Evolutionary conservation across 2,329 filamentous ascomycete genomes (phyloP).

Genomic region (Claviceps maximensis): DNA sequence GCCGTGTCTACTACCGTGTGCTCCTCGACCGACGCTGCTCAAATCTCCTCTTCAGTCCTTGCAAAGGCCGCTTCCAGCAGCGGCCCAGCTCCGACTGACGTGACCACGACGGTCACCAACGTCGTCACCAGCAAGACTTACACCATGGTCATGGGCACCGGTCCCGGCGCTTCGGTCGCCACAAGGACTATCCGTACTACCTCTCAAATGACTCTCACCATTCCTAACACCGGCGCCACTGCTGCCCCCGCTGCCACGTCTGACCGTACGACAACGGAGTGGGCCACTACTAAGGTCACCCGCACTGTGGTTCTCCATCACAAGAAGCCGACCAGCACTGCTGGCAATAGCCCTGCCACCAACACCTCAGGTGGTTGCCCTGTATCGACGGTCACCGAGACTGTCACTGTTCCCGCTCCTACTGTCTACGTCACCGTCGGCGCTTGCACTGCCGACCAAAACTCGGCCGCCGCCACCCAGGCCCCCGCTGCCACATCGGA

Average conservation of each 20-base stretch:
- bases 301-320: constrained; percentile 21
- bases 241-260: constrained; percentile 7
- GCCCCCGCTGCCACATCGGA: constrained; percentile 2
- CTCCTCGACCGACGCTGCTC: constrained; percentile 28
- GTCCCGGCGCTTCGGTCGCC: constrained; percentile 20
- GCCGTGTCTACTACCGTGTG: no score
- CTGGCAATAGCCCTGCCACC: constrained; percentile 11
- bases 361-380: constrained; percentile 7
- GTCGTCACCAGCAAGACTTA: constrained; percentile 20
- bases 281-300: constrained; percentile 23
- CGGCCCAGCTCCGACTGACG: constrained; percentile 18
- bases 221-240: constrained; percentile 12
- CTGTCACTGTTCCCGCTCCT: constrained; percentile 19
- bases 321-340: constrained; percentile 11
- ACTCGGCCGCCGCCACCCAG: not conserved
- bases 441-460: constrained; percentile 9
- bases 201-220: constrained; percentile 24
- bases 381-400: constrained; percentile 15
- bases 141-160: constrained; percentile 22
- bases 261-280: constrained; percentile 25
- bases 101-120: constrained; percentile 15
- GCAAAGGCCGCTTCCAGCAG: constrained; percentile 23
- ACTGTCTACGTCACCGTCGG: constrained; percentile 24
- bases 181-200: constrained; percentile 31
- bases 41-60: constrained; percentile 24